These are phyloP conservation scores for Falciphora oryzae DNA, from an alignment of 2,329 filamentous ascomycete species.

Conservation along the genomic window DNA sequence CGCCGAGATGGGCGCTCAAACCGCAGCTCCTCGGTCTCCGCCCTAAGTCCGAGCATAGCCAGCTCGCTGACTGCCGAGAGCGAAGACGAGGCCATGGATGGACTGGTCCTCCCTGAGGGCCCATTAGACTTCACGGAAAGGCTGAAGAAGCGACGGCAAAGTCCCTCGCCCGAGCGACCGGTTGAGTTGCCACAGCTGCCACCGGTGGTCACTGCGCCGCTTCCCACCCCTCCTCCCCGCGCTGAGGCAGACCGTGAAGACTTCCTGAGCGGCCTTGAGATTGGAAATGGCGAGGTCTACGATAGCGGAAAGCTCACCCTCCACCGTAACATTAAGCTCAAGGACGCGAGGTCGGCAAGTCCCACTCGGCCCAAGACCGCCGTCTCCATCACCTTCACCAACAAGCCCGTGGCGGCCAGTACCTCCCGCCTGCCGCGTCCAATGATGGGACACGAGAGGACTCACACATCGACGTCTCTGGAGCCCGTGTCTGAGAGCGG, in stretches of 20 bases:
- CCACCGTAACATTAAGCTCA: conserved; percentile 88
- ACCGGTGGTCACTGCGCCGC: conserved; percentile 13
- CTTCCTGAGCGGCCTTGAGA: conserved; percentile 79
- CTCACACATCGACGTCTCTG: conserved; percentile 65
- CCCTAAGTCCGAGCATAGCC: conserved; percentile 85
- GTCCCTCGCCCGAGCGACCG: conserved; percentile 47
- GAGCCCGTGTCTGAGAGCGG: conserved; percentile 91
- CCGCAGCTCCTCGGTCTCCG: conserved; percentile 81
- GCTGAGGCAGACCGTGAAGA: conserved; percentile 58
- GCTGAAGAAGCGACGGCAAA: conserved; percentile 64
- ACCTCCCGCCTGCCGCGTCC: conserved; percentile 75
- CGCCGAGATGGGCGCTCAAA: conserved; percentile 71
- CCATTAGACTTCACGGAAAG: conserved; percentile 78
- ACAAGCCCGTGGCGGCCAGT: conserved; percentile 49
- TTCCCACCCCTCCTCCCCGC: conserved; percentile 18
- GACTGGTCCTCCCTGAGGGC: conserved; percentile 77
- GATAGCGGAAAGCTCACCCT: conserved; percentile 74
- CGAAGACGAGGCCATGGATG: conserved; percentile 87
- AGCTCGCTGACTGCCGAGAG: conserved; percentile 90
- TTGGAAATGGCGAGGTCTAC: conserved; percentile 78
- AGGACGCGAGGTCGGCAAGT: conserved; percentile 62
- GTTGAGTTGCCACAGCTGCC: conserved; percentile 14
- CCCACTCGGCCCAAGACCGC: conserved; percentile 67
- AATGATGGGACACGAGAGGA: conserved; percentile 59
- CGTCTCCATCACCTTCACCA: conserved; percentile 87